Percentiles rank a stretch among this genome's conserved stretches.
These are phyloP conservation scores for Cochliopodium minus DNA, from an alignment of 208 protist species.

Conservation along the genomic window DNA sequence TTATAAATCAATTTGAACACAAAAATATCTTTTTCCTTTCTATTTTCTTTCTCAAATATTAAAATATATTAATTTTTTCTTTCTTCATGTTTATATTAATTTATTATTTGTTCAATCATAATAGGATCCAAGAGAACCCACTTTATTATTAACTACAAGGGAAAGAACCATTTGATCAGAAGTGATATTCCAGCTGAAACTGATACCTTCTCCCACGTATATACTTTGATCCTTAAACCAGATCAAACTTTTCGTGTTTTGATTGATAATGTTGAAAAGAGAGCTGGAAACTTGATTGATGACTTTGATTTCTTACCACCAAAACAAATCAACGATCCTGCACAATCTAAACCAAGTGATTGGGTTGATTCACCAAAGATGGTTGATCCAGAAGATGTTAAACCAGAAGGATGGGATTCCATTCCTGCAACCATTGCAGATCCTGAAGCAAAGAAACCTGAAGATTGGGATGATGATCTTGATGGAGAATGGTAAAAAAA, in stretches of 20 bases:
- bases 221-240: slow-evolving; percentile 63
- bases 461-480: slow-evolving; percentile 65
- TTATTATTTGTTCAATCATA: too few relatives aligned
- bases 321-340: slow-evolving; percentile 55
- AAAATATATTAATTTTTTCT: too few relatives aligned
- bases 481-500: slow-evolving; percentile 62
- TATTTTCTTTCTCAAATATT: too few relatives aligned
- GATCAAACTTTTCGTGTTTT: slow-evolving; percentile 71
- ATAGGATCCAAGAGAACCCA: slow-evolving; percentile 48
- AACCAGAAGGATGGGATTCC: slow-evolving; percentile 67
- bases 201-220: slow-evolving; percentile 69
- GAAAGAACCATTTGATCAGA: slow-evolving; percentile 63
- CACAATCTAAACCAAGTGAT: slow-evolving; percentile 50
- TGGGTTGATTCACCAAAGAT: slow-evolving; percentile 57
- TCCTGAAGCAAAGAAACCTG: slow-evolving; percentile 62
- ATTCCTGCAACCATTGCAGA: slow-evolving; percentile 53
- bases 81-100: too few relatives aligned
- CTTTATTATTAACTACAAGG: slow-evolving; percentile 78
- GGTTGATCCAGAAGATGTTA: slow-evolving; percentile 57
- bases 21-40: too few relatives aligned
- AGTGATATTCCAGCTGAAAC: slow-evolving; percentile 28
- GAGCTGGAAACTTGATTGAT: slow-evolving; percentile 44
- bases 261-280: slow-evolving; percentile 49
- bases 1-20: too few relatives aligned
- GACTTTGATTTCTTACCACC: slow-evolving; percentile 66